Evolutionary conservation across 805 yeast genomes (phyloP), one percentile per base, ranked within the genome.

Genomic region (Starmerella powellii): DNA sequence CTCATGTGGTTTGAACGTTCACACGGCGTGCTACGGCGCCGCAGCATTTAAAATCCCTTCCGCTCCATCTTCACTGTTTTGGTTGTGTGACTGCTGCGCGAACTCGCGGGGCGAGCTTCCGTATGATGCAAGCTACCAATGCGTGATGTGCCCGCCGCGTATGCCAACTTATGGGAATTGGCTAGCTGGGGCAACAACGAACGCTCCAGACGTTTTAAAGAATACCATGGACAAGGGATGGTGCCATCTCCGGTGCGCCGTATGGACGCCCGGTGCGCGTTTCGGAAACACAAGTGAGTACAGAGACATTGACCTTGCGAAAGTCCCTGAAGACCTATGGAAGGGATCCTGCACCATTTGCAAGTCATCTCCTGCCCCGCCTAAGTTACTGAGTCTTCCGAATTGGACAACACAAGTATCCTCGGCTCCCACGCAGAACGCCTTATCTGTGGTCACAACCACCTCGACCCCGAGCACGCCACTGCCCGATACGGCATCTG

Each of bases 31-130:
- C 43, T 51, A 51, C 27, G 54, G 54, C 30, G 23, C 24, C n/a
- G n/a, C n/a, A n/a, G n/a, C n/a, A n/a, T n/a, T n/a, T n/a, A n/a
- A n/a, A n/a, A n/a, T n/a, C n/a, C 23, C 24, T 11, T 15, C 21
- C 6, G 18, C 18, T n/a, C 10, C 12, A 10, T 19, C 28, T n/a
- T 17, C 20, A 13, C 33, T 16, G 23, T 12, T 60, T 4, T 91
- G 47, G 72, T 71, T 47, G 71, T 80, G 42, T 74, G 75, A 51
- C 74, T 81, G 61, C 72, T 78, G 32, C 65, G 82, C 17, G 57
- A 88, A 54, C 78, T 80, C 26, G 82, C 94, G 94, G 67, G 23
- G 13, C 27, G 27, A 2, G 16, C 27, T 3, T n/a, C 26, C 13
- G 12, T 12, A 23, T 18, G 48, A 41, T 77, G 82, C 53, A 49